Base-by-base conservation (phyloP, 306 rosid genomes). In the Fragaria vesca region DNA sequence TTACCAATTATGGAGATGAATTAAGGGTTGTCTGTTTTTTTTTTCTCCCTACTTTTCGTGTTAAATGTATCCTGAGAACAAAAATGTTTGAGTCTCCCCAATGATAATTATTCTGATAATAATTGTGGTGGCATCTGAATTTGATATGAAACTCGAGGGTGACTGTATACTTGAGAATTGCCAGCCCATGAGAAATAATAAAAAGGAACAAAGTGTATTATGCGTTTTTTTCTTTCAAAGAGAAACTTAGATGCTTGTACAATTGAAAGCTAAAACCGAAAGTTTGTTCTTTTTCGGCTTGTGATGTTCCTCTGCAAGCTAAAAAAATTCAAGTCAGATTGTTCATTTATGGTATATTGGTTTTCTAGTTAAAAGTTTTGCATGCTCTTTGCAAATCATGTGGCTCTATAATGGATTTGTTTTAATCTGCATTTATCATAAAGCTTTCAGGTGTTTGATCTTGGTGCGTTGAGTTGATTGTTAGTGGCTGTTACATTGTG, bases 401-500 rank as follows among this genome's bases (percentile, higher is more conserved):
- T 43, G 68, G 57, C 6, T 42, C 78, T 74, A 46, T 42, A 57
- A 40, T 57, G 67, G 77, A 26, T 58, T 42, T 74, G 40, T 43
- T 24, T 60, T 58, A 36, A 16, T 74, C 50, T 74, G 74, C 76
- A n/a, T 69, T 73, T 57, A 24, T 70, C 43, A 54, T 68, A 3
- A 73, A 77, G 2, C 11, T 75, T 73, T 81, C 70, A 48, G 82
- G 82, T 71, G 55, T 80, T 78, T 69, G 75, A 71, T 80, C 32
- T 83, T 70, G 86, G 81, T 74, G 83, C 55, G 69, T 70, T 13
- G 57, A 48, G 69, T 17, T 36, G 58, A 50, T 42, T 66, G 74
- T 68, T 36, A 78, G 80, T 42, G 74, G 66, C 72, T 18, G 70
- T 18, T 45, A 54, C 77, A 77, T 84, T 81, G 84, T 76, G 81